Evolutionary conservation across 208 protist genomes (phyloP), one percentile per base, ranked within the genome.

Genomic region (Angomonas ambiguus): DNA sequence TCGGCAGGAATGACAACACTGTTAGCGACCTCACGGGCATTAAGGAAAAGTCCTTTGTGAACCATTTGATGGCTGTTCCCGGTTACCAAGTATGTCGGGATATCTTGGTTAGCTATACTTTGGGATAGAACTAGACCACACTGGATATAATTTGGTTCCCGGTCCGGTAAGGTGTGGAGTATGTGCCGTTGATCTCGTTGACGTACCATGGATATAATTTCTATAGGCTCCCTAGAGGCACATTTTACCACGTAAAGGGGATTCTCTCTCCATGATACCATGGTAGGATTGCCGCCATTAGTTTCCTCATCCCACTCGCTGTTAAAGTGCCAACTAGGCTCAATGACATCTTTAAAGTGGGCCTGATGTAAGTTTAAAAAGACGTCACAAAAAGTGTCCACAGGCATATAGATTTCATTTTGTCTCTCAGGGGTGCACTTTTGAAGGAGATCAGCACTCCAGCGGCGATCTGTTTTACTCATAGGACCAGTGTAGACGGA

Each of bases 51-150:
- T 22, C 74, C 73, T 58, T 79, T 85, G 66, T 90, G 79, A 0
- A 82, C 77, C n/a, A 85, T 76, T 24, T 66, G 69, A 51, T 92
- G 86, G 70, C 81, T 92, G 80, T 93, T 88, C 38, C 76, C 76
- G 0, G 87, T 93, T 34, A 93, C 74, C 25, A 93, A 73, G 72
- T 93, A 87, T 0, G 83, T 93, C 2, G 83, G 76, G 30, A 88
- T 77, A 18, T 41, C 51, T 5, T 28, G 70, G 55, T 67, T 77
- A 22, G 64, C 65, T 28, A 63, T 74, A 31, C 62, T 82, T 51
- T 85, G 70, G 22, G 79, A 81, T n/a, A 93, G 59, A 2, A 87
- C 69, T 0, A 89, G 35, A 24, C 82, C 81, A 45, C 80, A 85
- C 51, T 85, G 72, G 27, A 88, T 77, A 74, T 93, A 90, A 60